Evolutionary conservation across 257 asterid genomes (phyloP), one percentile per base, ranked within the genome.

Genomic region (Apocynum venetum): DNA sequence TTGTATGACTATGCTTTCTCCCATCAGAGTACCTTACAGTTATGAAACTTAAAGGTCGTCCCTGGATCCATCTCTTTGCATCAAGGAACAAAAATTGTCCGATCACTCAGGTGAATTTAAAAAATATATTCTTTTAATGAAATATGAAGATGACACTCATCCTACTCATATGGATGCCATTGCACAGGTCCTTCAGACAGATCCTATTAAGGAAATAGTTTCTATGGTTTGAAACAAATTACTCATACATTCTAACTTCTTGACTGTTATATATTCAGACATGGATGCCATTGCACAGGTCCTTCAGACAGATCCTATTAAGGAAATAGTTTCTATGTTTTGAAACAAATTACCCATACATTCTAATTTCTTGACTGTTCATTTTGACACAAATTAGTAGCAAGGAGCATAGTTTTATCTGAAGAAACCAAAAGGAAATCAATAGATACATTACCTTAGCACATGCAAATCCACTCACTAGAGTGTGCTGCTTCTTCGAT

Each of bases 391-490:
- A 66, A 51, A 51, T 51, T 15, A 66, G 12, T 40, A 66, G 48
- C 2, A 47, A 10, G 55, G 25, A 53, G 31, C 1, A 36, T 51
- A 36, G 13, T 53, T 25, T 51, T 65, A 31, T 77, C 53, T 57
- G 53, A 77, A 46, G 49, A 46, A 46, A 46, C 49, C 49, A 46
- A 46, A 46, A 66, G 59, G 77, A 78, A 68, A 19, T n/a, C 20
- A 84, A 60, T 19, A 75, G 44, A 75, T 73, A 64, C 70, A 85
- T 75, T 85, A 95, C 99, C 99, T 93, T 95, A 44, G 98, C 96
- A 88, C 98, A 95, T 2, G 98, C 91, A 88, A 95, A 85, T 64
- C 94, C 97, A 86, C 93, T 95, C 59, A 85, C 84, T 77, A 93
- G 88, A 53, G 90, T 87, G 77, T 93, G 96, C 74, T 86, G 83